Base-by-base conservation (phyloP, 495 filamentous ascomycete genomes). In the Neurospora intermedia region DNA sequence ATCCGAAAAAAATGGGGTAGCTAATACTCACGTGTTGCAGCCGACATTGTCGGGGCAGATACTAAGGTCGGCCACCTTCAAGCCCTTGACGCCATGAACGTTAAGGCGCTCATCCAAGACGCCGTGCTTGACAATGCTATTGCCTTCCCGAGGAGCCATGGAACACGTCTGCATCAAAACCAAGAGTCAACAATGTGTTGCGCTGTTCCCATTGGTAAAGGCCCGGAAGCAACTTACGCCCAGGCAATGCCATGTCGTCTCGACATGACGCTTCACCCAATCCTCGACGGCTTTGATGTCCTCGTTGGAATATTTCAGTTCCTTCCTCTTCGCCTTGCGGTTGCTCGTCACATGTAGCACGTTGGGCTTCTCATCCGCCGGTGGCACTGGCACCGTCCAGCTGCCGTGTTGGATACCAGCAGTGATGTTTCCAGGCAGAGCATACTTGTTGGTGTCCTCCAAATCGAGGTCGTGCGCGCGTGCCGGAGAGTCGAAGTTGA, bases 41-140 rank as follows among this genome's bases (percentile, higher is more conserved):
- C 91, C 91, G 31, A 94, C 90, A 74, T 96, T 96, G 78, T 93
- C 91, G 2, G 92, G 92, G 78, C 90, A 93, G 80, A 94, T 93
- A 35, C 87, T 90, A 69, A 94, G 83, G 81, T 94, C 93, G 16
- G 91, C 91, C 54, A 93, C 91, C 85, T 94, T 94, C 69, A 96
- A 88, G 18, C 90, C 89, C 82, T 93, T 87, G 41, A 93, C 91
- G 71, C 92, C 92, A 77, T 94, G 89, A 48, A 94, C 92, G 75
- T 93, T 94, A 70, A 94, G 85, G 41, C 91, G 88, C 76, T 92
- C 91, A 78, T 96, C 92, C 4, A 96, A 80, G 4, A 94, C 93
- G 48, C 92, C 92, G 76, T 93, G 90, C 77, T 91, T 91, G 76
- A 93, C 91, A 74, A 94, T 92, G 74, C 87, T 89, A 83, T 92